These are phyloP conservation scores for Coemansia sp. DNA, from an alignment of 192 early-diverging fungal genomes.

Conservation along the genomic window DNA sequence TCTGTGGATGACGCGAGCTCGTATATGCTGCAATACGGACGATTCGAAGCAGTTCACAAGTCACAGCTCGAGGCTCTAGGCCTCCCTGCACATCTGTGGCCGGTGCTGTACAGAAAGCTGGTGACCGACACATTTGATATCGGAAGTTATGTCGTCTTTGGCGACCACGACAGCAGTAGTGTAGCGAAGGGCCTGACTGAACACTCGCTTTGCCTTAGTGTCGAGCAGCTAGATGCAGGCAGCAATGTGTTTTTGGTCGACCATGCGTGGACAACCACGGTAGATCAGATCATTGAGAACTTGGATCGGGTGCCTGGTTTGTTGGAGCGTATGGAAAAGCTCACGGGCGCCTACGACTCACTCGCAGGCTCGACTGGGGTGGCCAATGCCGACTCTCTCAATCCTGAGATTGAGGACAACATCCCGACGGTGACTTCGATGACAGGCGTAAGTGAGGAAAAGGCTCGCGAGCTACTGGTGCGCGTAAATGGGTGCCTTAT, in stretches of 20 bases:
- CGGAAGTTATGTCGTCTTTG: constrained; percentile 39
- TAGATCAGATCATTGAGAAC: constrained; percentile 59
- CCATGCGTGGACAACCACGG: constrained; percentile 73
- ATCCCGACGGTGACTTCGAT: constrained; percentile 63
- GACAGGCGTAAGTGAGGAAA: constrained; percentile 58
- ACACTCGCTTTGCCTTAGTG: constrained; percentile 28
- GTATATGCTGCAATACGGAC: constrained; percentile 43
- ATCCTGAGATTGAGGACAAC: constrained; percentile 35
- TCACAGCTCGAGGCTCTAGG: constrained; percentile 50
- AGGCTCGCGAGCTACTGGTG: constrained; percentile 61
- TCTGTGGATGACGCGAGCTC: constrained; percentile 30
- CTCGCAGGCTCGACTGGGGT: constrained; percentile 33
- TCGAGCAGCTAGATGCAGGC: constrained; percentile 28
- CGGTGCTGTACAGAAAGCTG: constrained; percentile 40
- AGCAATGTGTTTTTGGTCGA: constrained; percentile 72
- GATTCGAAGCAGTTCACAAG: constrained; percentile 46
- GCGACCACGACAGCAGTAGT: constrained; percentile 2
- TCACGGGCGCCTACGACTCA: constrained; percentile 64
- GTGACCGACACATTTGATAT: constrained; percentile 37
- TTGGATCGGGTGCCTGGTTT: constrained; percentile 59
- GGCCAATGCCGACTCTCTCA: constrained; percentile 34
- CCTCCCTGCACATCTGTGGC: constrained; percentile 46
- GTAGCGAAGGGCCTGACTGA: constrained; percentile 12
- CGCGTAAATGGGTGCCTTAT: constrained; percentile 61
- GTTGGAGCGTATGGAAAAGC: constrained; percentile 64